phyloP scores from a whole-genome alignment of 805 yeast genomes.

The Kodamaea fukazawae region DNA sequence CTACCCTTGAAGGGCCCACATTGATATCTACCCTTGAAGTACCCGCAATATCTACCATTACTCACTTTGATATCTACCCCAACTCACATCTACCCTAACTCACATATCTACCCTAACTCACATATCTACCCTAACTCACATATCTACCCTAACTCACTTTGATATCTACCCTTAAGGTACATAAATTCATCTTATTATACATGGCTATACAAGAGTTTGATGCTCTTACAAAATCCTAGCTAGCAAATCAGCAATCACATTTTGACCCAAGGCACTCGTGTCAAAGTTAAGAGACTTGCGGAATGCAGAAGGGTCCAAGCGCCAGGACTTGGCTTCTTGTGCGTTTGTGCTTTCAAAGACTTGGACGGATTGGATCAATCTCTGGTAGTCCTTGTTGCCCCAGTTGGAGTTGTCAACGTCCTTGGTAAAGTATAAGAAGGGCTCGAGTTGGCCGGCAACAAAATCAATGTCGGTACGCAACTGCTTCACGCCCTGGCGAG shows the following conservation, averaged over 20 bases:
- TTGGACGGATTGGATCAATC: constrained; percentile 29
- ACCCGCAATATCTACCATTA: no score
- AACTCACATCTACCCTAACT: no score
- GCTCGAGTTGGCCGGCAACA: constrained; percentile 17
- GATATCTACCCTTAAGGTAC: no score
- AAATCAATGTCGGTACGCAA: constrained; percentile 29
- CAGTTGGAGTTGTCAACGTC: constrained; percentile 18
- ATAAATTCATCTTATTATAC: no score
- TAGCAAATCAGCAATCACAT: constrained; percentile 27
- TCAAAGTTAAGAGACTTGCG: constrained; percentile 19
- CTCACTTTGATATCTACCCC: no score
- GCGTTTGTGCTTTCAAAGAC: constrained; percentile 26
- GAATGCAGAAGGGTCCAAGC: constrained; percentile 16
- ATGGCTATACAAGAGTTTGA: neutral
- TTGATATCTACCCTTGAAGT: no score
- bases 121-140: no score
- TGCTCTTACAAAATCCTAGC: constrained; percentile 22
- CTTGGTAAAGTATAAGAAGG: constrained; percentile 17
- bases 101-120: no score
- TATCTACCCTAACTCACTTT: no score
- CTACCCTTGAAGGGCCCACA: no score
- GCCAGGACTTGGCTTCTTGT: constrained; percentile 18
- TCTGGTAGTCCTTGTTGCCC: constrained; percentile 22
- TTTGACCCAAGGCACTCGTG: constrained; percentile 17
- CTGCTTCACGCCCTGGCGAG: constrained; percentile 30